These are phyloP conservation scores for Mycena epipterygia DNA, from an alignment of 768 basidiomycete genomes.

Conservation along the genomic window DNA sequence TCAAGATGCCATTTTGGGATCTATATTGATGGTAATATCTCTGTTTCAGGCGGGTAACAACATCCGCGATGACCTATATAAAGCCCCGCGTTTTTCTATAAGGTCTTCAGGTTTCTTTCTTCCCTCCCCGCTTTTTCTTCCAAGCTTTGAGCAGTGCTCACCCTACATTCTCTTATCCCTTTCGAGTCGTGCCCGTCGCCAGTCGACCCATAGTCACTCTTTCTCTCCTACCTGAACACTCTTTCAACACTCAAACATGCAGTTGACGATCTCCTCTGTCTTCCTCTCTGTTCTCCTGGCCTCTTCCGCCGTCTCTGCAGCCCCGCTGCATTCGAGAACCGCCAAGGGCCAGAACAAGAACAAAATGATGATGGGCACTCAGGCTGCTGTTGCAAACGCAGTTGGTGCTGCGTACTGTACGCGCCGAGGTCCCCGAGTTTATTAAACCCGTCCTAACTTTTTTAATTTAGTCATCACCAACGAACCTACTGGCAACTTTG, in stretches of 20 bases:
- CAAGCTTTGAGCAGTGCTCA: conserved; percentile 35
- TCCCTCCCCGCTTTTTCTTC: conserved; percentile 26
- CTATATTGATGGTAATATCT: too few relatives aligned
- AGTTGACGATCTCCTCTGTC: conserved; percentile 38
- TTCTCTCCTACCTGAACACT: conserved; percentile 21
- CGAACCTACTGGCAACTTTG: conserved; percentile 58
- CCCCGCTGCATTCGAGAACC: conserved; percentile 21
- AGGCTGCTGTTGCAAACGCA: conserved; percentile 4
- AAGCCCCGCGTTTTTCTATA: background rate
- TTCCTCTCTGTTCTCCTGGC: conserved; percentile 36
- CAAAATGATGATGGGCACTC: conserved; percentile 30
- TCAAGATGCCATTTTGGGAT: background rate
- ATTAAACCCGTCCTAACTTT: background rate
- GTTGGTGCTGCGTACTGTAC: conserved; percentile 50
- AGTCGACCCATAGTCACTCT: conserved; percentile 36
- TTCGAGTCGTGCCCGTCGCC: conserved; percentile 14
- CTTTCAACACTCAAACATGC: conserved; percentile 31
- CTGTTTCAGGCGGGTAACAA: too few relatives aligned
- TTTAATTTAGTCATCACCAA: conserved; percentile 62
- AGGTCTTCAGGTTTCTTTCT: conserved; percentile 31
- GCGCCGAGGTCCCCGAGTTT: conserved; percentile 1
- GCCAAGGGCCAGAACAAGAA: background rate
- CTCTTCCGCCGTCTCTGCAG: conserved; percentile 30
- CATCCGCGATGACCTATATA: conserved; percentile 19
- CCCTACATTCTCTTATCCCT: conserved; percentile 33